These are phyloP conservation scores for Inosperma sp. DNA, from an alignment of 768 basidiomycete genomes.

Conservation along the genomic window DNA sequence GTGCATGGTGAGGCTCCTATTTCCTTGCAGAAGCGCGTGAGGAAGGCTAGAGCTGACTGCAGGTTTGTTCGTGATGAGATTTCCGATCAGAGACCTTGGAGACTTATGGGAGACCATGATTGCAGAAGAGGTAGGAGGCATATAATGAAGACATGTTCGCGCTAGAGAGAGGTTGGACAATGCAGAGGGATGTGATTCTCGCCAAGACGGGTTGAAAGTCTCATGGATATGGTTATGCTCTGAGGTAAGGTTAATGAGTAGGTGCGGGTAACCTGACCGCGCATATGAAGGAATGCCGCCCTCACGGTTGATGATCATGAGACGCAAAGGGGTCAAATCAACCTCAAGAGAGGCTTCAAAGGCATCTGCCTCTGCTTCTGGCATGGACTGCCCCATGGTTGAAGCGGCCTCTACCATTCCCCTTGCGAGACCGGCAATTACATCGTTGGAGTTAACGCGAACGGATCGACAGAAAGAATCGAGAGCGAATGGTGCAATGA, in stretches of 20 bases:
- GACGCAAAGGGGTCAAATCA: conserved; percentile 88
- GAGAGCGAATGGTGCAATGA: conserved; percentile 87
- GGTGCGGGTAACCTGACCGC: conserved; percentile 88
- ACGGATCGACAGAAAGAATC: conserved; percentile 87
- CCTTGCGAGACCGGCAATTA: conserved; percentile 79
- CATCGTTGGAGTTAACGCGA: conserved; percentile 82
- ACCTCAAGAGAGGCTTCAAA: conserved; percentile 45
- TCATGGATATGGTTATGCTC: conserved; percentile 82
- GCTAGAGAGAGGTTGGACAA: conserved; percentile 83
- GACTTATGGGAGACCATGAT: conserved; percentile 98
- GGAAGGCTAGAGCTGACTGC: conserved; percentile 94
- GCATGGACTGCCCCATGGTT: conserved; percentile 28
- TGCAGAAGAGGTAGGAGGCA: conserved; percentile 92
- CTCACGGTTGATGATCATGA: conserved; percentile 97
- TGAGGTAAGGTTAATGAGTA: conserved; percentile 88
- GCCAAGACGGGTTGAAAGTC: conserved; percentile 80
- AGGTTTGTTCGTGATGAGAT: conserved; percentile 97
- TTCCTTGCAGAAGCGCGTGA: conserved; percentile 85
- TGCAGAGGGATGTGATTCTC: conserved; percentile 72
- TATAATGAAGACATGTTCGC: conserved; percentile 79
- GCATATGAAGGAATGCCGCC: conserved; percentile 98
- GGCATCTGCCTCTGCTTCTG: conserved; percentile 31
- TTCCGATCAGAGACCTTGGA: conserved; percentile 90
- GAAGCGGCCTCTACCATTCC: conserved; percentile 67
- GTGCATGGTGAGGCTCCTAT: conserved; percentile 78